Evolutionary conservation across 768 basidiomycete genomes (phyloP).

Genomic region (Psilocybe tampanensis): DNA sequence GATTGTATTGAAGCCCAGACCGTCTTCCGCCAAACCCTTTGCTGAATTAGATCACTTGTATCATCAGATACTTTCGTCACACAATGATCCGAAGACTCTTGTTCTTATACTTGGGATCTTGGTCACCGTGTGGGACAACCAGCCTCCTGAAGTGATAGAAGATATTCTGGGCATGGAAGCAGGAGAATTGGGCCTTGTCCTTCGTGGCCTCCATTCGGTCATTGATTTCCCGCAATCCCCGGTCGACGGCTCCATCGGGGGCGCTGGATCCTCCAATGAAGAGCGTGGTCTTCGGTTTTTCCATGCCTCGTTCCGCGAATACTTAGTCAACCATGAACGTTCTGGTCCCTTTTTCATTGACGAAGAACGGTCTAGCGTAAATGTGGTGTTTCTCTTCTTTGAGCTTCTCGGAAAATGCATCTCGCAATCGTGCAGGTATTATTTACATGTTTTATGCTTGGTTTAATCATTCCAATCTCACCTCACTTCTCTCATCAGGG

Average conservation of each 20-base stretch:
- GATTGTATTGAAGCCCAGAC: constrained; percentile 3
- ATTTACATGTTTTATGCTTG: neutral
- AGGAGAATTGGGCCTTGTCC: neutral
- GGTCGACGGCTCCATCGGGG: neutral
- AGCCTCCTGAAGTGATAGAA: constrained; percentile 2
- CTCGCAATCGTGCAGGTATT: neutral
- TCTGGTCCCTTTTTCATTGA: constrained; percentile 10
- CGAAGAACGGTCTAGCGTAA: neutral
- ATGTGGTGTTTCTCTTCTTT: neutral
- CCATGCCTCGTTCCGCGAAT: constrained; percentile 19
- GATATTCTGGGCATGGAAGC: constrained; percentile 6
- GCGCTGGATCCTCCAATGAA: neutral
- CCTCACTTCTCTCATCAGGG: neutral
- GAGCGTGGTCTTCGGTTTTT: constrained; percentile 2
- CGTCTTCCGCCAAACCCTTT: constrained; percentile 5
- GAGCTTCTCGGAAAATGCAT: neutral
- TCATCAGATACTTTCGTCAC: constrained; percentile 14
- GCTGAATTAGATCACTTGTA: constrained; percentile 21
- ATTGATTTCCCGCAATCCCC: neutral
- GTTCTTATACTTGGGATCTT: constrained; percentile 1
- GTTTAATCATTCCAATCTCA: neutral
- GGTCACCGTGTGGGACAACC: neutral
- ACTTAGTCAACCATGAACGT: constrained; percentile 10
- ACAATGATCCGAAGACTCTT: neutral
- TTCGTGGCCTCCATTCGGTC: constrained; percentile 6